Evolutionary conservation across 176 grass and related monocot genomes (phyloP).

Genomic region (Areca catechu): DNA sequence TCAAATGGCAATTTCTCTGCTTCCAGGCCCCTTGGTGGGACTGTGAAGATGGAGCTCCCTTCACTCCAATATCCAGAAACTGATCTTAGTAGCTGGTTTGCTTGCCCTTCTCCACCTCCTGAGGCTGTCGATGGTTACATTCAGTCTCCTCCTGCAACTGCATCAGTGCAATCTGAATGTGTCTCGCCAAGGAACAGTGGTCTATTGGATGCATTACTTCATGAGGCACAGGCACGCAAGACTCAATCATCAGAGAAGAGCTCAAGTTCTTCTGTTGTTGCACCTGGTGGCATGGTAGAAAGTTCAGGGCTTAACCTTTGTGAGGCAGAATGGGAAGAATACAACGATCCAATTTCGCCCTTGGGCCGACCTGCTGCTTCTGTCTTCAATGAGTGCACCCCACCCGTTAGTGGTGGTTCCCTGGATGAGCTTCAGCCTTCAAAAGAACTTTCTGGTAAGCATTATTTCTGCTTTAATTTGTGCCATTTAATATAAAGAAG

Average conservation of each 20-base stretch:
- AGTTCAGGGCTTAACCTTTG: conserved; percentile 42
- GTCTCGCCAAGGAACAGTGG: conserved; percentile 54
- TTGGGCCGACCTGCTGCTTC: conserved; percentile 20
- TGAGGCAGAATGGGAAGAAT: conserved; percentile 45
- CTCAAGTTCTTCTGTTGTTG: conserved; percentile 53
- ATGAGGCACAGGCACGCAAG: conserved; percentile 48
- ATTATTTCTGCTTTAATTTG: not conserved
- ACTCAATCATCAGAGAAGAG: conserved; percentile 40
- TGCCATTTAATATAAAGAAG: too few relatives aligned
- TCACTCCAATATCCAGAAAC: conserved; percentile 99
- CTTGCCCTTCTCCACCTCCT: conserved; percentile 39
- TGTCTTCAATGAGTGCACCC: conserved; percentile 26
- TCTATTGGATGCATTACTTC: conserved; percentile 71
- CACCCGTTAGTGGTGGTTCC: conserved; percentile 33
- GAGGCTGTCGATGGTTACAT: conserved; percentile 51
- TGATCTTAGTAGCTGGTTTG: conserved; percentile 58
- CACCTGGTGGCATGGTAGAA: conserved; percentile 29
- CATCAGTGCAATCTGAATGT: conserved; percentile 48
- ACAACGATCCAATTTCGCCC: conserved; percentile 15
- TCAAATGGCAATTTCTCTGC: conserved; percentile 84
- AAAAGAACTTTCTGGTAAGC: conserved; percentile 21
- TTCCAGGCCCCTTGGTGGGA: conserved; percentile 61
- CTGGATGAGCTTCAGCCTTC: conserved; percentile 33
- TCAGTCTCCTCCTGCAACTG: conserved; percentile 37
- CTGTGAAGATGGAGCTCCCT: conserved; percentile 99